Percentiles rank a stretch among this genome's conserved stretches.
phyloP scores from a whole-genome alignment of 2,329 filamentous ascomycete species.

The Xylaria sp. region DNA sequence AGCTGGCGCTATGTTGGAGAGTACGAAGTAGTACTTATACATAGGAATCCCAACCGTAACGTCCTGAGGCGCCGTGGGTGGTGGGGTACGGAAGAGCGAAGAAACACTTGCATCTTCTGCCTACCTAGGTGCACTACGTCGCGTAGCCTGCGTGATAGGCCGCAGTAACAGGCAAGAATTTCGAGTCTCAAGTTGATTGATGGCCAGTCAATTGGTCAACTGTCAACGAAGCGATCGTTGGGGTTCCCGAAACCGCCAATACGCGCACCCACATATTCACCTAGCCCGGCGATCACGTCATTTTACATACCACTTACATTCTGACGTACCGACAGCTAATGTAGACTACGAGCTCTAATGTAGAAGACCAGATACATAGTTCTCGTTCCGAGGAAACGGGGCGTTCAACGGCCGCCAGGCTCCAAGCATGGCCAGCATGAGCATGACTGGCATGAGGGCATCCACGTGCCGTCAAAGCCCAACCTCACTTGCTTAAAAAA shows the following conservation, averaged over 20 bases:
- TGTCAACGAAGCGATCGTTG: not conserved
- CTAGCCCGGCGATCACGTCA: not conserved
- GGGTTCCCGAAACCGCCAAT: no score
- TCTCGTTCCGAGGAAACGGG: not conserved
- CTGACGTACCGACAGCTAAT: not conserved
- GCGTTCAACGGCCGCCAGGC: not conserved
- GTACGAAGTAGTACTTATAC: no score
- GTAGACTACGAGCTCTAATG: not conserved
- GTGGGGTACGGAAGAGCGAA: no score
- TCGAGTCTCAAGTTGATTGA: no score
- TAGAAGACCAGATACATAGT: not conserved
- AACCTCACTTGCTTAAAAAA: constrained; percentile 13
- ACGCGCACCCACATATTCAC: no score
- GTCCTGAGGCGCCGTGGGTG: no score
- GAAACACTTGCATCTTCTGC: no score
- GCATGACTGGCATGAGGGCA: not conserved
- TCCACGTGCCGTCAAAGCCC: constrained; percentile 16
- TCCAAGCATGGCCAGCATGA: not conserved
- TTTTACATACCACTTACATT: not conserved
- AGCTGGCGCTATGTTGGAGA: not conserved
- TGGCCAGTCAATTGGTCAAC: no score
- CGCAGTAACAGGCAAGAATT: no score
- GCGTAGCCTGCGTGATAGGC: no score
- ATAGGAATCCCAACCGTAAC: no score
- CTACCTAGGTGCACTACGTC: no score